phyloP scores from a whole-genome alignment of 441 rosid species.

The Erodium trifolium region DNA sequence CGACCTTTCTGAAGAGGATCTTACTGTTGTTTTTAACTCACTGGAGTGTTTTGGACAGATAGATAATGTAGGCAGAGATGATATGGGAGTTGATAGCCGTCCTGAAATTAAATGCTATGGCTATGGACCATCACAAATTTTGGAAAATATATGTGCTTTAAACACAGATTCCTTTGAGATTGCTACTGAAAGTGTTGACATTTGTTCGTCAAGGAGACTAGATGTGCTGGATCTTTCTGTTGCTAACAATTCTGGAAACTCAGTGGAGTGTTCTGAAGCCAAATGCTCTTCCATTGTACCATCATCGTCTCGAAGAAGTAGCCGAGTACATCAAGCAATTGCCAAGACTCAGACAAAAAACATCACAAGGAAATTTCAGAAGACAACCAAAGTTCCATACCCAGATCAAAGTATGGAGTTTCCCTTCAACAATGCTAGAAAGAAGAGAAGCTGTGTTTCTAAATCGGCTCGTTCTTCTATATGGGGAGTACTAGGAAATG shows the following conservation, averaged over 20 bases:
- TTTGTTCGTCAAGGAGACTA: conserved; percentile 27
- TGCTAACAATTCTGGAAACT: conserved; percentile 25
- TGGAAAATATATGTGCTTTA: conserved; percentile 22
- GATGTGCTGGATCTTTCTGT: conserved; percentile 23
- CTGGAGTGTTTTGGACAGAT: conserved; percentile 7
- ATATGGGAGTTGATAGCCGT: not conserved
- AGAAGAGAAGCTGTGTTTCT: conserved; percentile 60
- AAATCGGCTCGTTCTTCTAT: conserved; percentile 57
- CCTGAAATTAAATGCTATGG: not conserved
- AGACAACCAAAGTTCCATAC: conserved; percentile 29
- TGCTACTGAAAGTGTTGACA: conserved; percentile 18
- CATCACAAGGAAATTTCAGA: conserved; percentile 35
- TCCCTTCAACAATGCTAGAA: conserved; percentile 39
- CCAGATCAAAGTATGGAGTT: conserved; percentile 28
- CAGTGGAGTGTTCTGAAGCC: conserved; percentile 33
- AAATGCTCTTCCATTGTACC: conserved; percentile 25
- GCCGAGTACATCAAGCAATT: conserved; percentile 34
- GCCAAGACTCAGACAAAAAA: conserved; percentile 34
- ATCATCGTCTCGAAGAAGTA: conserved; percentile 40
- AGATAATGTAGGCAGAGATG: not conserved
- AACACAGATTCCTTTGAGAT: conserved; percentile 27
- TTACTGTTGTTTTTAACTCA: not conserved
- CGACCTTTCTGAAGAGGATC: not conserved
- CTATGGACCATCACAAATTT: not conserved
- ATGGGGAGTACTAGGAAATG: conserved; percentile 55